phyloP scores from a whole-genome alignment of 495 filamentous ascomycete genomes.

The Aspergillus egyptiacus region DNA sequence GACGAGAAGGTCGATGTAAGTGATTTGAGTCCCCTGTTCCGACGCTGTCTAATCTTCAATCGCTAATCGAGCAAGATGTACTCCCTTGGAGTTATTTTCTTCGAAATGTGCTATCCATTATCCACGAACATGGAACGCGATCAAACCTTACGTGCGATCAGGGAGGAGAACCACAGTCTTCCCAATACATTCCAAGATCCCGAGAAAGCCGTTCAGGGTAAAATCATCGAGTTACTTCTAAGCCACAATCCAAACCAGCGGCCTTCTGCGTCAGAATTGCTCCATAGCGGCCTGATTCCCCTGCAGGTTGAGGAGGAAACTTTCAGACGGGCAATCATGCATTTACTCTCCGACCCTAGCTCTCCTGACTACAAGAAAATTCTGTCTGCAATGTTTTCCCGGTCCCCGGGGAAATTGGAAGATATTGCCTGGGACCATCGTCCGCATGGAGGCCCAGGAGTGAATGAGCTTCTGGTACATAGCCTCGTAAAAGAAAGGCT shows the following conservation, averaged over 20 bases:
- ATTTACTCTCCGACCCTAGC: slow-evolving; percentile 64
- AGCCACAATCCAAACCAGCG: slow-evolving; percentile 74
- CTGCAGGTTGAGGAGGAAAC: slow-evolving; percentile 89
- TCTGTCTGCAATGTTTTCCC: slow-evolving; percentile 74
- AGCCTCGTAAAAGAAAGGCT: slow-evolving; percentile 70
- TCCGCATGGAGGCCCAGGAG: slow-evolving; percentile 43
- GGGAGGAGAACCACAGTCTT: slow-evolving; percentile 60
- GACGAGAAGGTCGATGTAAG: slow-evolving; percentile 88
- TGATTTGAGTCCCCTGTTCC: slow-evolving; percentile 5
- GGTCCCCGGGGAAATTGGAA: slow-evolving; percentile 66
- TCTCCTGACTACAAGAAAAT: slow-evolving; percentile 90
- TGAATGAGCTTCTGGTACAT: slow-evolving; percentile 65
- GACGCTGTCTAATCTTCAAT: neutral
- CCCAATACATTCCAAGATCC: slow-evolving; percentile 69
- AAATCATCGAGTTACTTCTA: slow-evolving; percentile 73
- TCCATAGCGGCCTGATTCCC: slow-evolving; percentile 82
- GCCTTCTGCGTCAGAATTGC: slow-evolving; percentile 77
- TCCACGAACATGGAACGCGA: slow-evolving; percentile 86
- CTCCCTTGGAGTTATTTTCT: slow-evolving; percentile 93
- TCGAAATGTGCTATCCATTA: slow-evolving; percentile 88
- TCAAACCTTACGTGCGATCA: slow-evolving; percentile 61
- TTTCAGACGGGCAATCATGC: slow-evolving; percentile 72
- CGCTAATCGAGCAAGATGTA: slow-evolving; percentile 62
- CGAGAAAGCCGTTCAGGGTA: slow-evolving; percentile 65
- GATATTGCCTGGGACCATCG: slow-evolving; percentile 84